A percentile compares a stretch with the other conserved stretches of the same genome.
phyloP scores from a whole-genome alignment of 306 rosid genomes.

The Leucaena leucocephala region DNA sequence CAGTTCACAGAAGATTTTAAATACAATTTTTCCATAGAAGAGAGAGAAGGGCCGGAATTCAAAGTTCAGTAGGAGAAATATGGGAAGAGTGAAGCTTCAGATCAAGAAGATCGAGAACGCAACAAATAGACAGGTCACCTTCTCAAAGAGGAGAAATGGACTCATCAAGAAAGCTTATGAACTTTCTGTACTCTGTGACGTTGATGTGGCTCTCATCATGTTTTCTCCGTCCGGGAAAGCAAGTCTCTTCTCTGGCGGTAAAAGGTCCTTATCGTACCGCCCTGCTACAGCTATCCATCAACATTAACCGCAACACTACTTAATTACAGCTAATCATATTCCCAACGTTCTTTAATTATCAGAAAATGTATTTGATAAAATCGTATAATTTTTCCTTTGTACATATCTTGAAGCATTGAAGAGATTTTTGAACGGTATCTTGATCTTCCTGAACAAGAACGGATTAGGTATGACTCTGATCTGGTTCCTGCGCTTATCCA shows the following conservation, averaged over 20 bases:
- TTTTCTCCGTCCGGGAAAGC: slow-evolving; percentile 69
- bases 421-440: slow-evolving; percentile 60
- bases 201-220: slow-evolving; percentile 72
- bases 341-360: neutral
- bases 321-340: neutral
- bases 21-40: neutral
- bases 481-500: neutral
- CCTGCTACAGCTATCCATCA: neutral
- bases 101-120: slow-evolving; percentile 67
- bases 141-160: slow-evolving; percentile 76
- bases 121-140: slow-evolving; percentile 75
- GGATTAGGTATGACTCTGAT: slow-evolving; percentile 45
- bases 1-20: neutral
- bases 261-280: slow-evolving; percentile 44
- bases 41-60: neutral
- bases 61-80: slow-evolving; percentile 27
- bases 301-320: neutral
- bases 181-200: slow-evolving; percentile 78
- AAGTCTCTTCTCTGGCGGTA: slow-evolving; percentile 54
- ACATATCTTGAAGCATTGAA: slow-evolving; percentile 52
- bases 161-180: slow-evolving; percentile 76
- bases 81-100: slow-evolving; percentile 81
- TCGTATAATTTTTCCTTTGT: neutral
- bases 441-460: slow-evolving; percentile 49
- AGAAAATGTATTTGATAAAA: neutral